A percentile compares a stretch with the other conserved stretches of the same genome.
Evolutionary conservation across 805 yeast genomes (phyloP).

Genomic region (Ogataea haglerorum): DNA sequence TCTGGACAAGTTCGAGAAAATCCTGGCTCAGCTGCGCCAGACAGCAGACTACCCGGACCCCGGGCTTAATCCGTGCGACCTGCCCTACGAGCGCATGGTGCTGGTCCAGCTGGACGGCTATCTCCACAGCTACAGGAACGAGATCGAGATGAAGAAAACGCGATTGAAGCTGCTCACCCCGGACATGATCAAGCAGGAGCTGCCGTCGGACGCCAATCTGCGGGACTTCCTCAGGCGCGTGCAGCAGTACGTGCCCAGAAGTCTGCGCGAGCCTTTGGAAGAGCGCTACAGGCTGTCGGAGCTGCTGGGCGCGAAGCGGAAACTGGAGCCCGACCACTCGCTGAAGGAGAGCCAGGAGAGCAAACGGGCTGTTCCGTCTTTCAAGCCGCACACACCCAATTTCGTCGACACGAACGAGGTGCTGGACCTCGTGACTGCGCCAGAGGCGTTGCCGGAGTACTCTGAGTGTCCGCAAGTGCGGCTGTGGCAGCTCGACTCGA

Average conservation of each 20-base stretch:
- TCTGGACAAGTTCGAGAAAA: conserved; percentile 4
- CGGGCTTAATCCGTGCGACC: conserved; percentile 13
- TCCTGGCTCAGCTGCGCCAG: conserved; percentile 1
- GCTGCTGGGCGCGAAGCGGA: background rate
- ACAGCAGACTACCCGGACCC: conserved; percentile 12
- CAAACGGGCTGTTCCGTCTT: background rate
- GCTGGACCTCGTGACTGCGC: background rate
- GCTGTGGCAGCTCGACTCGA: background rate
- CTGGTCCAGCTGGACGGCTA: conserved; percentile 21
- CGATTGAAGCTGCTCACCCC: conserved; percentile 10
- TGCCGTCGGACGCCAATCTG: conserved; percentile 13
- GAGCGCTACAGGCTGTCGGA: conserved; percentile 4
- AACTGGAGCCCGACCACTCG: background rate
- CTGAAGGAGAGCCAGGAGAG: background rate
- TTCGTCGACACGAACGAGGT: conserved; percentile 1
- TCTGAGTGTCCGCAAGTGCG: background rate
- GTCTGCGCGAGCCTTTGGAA: conserved; percentile 16
- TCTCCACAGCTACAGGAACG: conserved; percentile 15
- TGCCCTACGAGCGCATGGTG: conserved; percentile 14
- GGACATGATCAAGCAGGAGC: conserved; percentile 6
- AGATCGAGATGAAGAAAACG: conserved; percentile 22
- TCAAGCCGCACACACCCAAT: background rate
- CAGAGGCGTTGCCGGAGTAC: background rate
- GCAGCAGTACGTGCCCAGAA: conserved; percentile 8
- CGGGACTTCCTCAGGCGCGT: conserved; percentile 19